phyloP scores from a whole-genome alignment of 2,329 filamentous ascomycete genomes.

The Dactylellina haptotyla region DNA sequence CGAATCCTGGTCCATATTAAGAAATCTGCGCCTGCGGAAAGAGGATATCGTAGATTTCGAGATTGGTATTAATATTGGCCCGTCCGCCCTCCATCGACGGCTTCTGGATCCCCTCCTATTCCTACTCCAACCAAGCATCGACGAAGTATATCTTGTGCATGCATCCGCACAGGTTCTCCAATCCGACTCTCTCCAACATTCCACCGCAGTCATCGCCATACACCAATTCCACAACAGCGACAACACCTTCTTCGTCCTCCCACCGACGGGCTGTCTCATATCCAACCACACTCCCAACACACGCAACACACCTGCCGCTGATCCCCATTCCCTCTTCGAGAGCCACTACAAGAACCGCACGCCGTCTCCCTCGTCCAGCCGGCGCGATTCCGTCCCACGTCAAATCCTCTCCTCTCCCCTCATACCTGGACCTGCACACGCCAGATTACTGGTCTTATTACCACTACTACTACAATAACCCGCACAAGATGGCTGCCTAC shows the following conservation, averaged over 20 bases:
- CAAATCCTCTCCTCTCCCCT: neutral
- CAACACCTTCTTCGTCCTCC: neutral
- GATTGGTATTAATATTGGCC: conserved; percentile 45
- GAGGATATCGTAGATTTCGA: conserved; percentile 15
- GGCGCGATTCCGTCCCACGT: conserved; percentile 43
- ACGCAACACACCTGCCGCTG: conserved; percentile 21
- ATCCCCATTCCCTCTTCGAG: conserved; percentile 12
- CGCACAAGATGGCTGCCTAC: conserved; percentile 46
- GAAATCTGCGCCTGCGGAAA: conserved; percentile 34
- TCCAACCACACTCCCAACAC: conserved; percentile 30
- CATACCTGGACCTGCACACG: conserved; percentile 10
- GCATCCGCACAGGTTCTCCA: conserved; percentile 32
- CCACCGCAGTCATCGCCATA: no score
- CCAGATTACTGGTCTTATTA: conserved; percentile 26
- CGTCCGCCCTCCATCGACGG: conserved; percentile 25
- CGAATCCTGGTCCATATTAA: conserved; percentile 20
- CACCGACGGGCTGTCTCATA: conserved; percentile 32
- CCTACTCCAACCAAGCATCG: conserved; percentile 9
- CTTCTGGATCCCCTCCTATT: conserved; percentile 2
- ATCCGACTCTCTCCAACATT: no score
- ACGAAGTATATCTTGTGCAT: conserved; percentile 19
- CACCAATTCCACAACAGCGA: conserved; percentile 11
- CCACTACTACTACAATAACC: conserved; percentile 30
- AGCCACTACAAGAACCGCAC: conserved; percentile 13
- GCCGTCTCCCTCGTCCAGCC: conserved; percentile 2